Conservation (phyloP, 176 grass and related monocot genomes). For the Leersia perrieri region DNA sequence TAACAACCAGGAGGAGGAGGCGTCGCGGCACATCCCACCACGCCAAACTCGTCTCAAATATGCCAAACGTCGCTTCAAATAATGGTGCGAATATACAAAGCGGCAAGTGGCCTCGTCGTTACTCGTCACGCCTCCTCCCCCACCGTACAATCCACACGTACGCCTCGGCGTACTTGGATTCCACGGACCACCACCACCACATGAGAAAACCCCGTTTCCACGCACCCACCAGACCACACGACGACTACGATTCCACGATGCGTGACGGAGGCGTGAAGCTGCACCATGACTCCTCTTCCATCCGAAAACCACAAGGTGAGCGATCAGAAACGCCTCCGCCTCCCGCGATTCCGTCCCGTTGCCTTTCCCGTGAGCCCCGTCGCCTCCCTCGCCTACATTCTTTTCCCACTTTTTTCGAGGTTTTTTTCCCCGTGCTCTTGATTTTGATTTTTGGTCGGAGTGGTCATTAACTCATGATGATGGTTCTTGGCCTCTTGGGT, state of each 20-base stretch:
- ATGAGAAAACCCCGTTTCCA: no score
- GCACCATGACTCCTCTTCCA: neutral
- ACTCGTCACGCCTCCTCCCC: no score
- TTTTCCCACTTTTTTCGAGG: neutral
- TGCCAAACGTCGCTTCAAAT: neutral
- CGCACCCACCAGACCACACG: neutral
- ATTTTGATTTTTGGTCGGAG: neutral
- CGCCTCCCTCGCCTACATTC: conserved; percentile 8
- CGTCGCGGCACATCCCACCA: neutral
- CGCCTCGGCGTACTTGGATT: neutral
- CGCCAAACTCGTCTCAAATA: neutral
- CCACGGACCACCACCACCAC: no score
- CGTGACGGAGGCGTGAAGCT: neutral
- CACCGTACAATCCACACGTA: conserved; percentile 7
- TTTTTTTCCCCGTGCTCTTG: neutral
- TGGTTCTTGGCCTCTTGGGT: neutral
- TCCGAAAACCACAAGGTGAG: neutral
- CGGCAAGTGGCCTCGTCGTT: neutral
- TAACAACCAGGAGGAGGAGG: neutral
- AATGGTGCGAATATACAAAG: conserved; percentile 1
- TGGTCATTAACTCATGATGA: no score
- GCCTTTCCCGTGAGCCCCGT: conserved; percentile 1
- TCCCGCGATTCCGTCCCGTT: neutral
- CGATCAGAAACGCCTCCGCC: neutral
- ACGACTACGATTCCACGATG: neutral